phyloP scores from a whole-genome alignment of 2,329 filamentous ascomycete genomes.

The Leptographium procerum region DNA sequence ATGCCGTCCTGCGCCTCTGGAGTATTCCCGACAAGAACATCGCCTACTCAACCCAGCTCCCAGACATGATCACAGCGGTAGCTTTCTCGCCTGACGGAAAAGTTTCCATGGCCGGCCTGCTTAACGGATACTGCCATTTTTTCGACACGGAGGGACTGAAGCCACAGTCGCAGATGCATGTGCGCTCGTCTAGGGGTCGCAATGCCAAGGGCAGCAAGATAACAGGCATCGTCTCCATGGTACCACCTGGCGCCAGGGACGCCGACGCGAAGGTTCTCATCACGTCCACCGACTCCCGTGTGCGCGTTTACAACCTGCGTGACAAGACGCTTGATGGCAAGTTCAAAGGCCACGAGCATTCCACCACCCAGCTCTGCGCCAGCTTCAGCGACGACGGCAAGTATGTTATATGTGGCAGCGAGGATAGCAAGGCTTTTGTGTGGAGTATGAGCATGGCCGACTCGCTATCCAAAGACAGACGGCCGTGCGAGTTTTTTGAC shows the following conservation, averaged over 20 bases:
- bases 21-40: conserved; percentile 95
- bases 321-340: conserved; percentile 82
- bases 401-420: conserved; percentile 86
- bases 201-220: conserved; percentile 97
- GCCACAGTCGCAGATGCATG: conserved; percentile 74
- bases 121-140: conserved; percentile 78
- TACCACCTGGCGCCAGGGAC: conserved; percentile 14
- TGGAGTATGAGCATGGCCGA: conserved; percentile 61
- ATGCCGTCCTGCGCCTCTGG: conserved; percentile 82
- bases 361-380: conserved; percentile 80
- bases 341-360: conserved; percentile 83
- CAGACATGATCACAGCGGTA: conserved; percentile 88
- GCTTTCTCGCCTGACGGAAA: conserved; percentile 89
- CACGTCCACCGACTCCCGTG: conserved; percentile 87
- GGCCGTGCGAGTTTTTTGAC: conserved; percentile 79
- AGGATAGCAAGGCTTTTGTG: conserved; percentile 81
- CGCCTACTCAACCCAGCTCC: conserved; percentile 64
- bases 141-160: conserved; percentile 89
- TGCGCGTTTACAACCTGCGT: conserved; percentile 78
- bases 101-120: conserved; percentile 74
- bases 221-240: conserved; percentile 65
- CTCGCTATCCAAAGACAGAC: conserved; percentile 61
- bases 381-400: conserved; percentile 76
- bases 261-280: conserved; percentile 74
- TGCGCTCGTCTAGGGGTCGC: conserved; percentile 82